Evolutionary conservation across 2,329 filamentous ascomycete genomes (phyloP).

Genomic region (Nectriaceae sp.): DNA sequence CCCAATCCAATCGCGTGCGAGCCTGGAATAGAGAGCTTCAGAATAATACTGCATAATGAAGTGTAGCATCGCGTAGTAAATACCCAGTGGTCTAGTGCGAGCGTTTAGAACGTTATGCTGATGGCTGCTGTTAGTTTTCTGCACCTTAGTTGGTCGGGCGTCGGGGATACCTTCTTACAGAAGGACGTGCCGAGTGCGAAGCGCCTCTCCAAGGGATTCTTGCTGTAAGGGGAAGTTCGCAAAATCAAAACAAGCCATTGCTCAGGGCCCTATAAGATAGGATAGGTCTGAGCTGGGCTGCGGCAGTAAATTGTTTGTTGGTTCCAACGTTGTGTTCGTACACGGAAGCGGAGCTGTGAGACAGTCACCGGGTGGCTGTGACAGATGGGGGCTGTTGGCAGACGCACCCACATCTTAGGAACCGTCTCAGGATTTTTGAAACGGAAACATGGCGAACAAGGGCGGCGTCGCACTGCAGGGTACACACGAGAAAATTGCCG

Average conservation of each 20-base stretch:
- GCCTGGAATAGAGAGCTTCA: too few relatives aligned
- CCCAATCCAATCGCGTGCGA: too few relatives aligned
- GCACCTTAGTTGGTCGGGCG: too few relatives aligned
- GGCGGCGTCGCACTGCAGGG: constrained; percentile 12
- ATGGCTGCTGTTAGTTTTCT: too few relatives aligned
- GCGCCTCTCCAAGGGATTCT: neutral
- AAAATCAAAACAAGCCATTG: too few relatives aligned
- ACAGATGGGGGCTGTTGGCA: constrained; percentile 8
- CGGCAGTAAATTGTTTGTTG: neutral
- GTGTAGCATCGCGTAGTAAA: too few relatives aligned
- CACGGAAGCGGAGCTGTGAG: neutral
- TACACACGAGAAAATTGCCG: constrained; percentile 10
- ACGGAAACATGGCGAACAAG: constrained; percentile 6
- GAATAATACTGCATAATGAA: too few relatives aligned
- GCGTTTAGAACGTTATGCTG: too few relatives aligned
- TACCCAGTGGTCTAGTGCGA: too few relatives aligned
- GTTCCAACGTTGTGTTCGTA: neutral
- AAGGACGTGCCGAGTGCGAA: neutral
- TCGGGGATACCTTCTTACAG: neutral
- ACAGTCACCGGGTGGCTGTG: neutral
- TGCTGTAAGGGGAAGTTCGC: too few relatives aligned
- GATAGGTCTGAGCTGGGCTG: too few relatives aligned
- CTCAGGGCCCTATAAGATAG: too few relatives aligned
- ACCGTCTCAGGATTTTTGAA: constrained; percentile 7
- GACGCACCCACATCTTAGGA: constrained; percentile 17